Base-by-base conservation (phyloP, 2,329 filamentous ascomycete species). In the Hirsutella thompsonii region DNA sequence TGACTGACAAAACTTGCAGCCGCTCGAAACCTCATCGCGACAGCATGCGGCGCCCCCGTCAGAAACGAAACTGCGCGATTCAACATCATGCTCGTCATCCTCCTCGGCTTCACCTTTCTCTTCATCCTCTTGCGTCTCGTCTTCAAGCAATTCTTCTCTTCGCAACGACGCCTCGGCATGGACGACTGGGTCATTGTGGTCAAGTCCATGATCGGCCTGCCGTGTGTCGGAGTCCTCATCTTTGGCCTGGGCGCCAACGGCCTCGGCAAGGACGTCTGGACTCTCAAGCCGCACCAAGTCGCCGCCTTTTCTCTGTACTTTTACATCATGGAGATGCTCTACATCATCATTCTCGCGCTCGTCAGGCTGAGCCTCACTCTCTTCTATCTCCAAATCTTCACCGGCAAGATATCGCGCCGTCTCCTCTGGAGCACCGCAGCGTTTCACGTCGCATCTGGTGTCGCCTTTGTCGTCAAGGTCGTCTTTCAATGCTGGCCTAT, bases 321-420 rank as follows among this genome's bases (percentile, higher is more conserved):
- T 20, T 72, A 66, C 47, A 49, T 61, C 44, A 57, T 61, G 48
- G 62, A 65, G 26, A 46, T 59, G 5, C 38, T 70, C 19, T 73
- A 76, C 52, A 70, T 74, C 48, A 39, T 54, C 3, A 55, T 66
- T 14, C 52, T 72, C 11, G 55, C 65, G 1, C 53, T 71, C 20
- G 59, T 70, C 14, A 74, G 76, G 46, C 52, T 72, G 4, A 64
- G 71, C 0, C 57, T 78, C 19, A 55, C 77, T 1, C 60, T 70
- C 49, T 74, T 77, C 53, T 76, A 74, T 47, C 56, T 72, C 6
- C 65, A 69, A 39, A 68, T 77, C 42, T 78, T 78, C 45, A 68
- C 69, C 0, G 49, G 54, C 0, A 45, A 40, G 0, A 42, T 37
- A 3, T 60, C 72, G 9, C 60, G 61, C 14, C 55, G 54, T 5